A percentile compares a stretch with the other conserved stretches of the same genome.
Evolutionary conservation across 176 grass and related monocot species (phyloP).

Genomic region (Musa acuminata): DNA sequence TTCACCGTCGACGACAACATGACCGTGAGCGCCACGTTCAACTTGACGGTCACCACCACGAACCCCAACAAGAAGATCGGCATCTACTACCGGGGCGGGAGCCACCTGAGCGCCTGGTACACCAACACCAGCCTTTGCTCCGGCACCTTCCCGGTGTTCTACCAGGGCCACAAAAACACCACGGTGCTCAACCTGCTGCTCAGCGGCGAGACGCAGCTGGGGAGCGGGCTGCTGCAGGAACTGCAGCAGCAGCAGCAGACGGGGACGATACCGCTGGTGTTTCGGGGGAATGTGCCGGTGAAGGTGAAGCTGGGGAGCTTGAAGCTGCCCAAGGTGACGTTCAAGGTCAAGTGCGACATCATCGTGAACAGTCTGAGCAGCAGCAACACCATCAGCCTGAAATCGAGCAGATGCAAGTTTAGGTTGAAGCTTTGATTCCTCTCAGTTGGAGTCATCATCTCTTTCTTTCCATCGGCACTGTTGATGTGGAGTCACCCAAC

Average conservation of each 20-base stretch:
- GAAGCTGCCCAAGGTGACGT: not conserved
- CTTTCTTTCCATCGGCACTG: no score
- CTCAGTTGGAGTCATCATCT: no score
- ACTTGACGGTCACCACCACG: not conserved
- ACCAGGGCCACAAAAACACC: conserved; percentile 3
- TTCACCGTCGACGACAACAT: not conserved
- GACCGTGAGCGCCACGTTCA: not conserved
- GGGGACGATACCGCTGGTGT: not conserved
- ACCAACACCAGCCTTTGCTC: not conserved
- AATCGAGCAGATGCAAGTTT: not conserved
- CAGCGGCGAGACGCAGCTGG: not conserved
- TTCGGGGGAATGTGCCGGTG: not conserved
- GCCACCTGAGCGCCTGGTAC: conserved; percentile 4
- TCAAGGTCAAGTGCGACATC: not conserved
- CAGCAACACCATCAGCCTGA: not conserved
- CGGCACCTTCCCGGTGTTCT: conserved; percentile 10
- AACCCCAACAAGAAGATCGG: conserved; percentile 16
- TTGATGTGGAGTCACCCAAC: no score
- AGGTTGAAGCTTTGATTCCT: not conserved
- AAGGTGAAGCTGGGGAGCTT: not conserved
- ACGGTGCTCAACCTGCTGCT: not conserved
- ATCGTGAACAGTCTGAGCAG: not conserved
- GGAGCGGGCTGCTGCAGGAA: not conserved
- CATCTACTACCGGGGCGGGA: conserved; percentile 1
- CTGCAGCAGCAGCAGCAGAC: conserved; percentile 5